Percentiles rank a stretch among this genome's conserved stretches.
Conservation (phyloP, 805 yeast genomes). For the Candida bentonensis region DNA sequence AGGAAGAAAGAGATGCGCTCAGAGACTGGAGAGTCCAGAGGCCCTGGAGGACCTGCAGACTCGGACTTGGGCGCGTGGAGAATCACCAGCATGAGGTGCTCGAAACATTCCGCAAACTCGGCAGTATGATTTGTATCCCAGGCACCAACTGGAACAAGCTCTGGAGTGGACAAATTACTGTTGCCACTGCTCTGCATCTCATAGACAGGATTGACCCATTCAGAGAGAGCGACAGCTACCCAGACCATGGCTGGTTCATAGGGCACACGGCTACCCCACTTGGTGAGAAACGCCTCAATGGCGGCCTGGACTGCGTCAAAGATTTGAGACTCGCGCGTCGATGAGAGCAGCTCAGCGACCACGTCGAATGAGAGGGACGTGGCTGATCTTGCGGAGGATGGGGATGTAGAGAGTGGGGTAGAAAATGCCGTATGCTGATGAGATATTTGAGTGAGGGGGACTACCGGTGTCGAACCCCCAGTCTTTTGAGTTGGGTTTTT, state of each 20-base stretch:
- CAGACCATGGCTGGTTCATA: conserved; percentile 77
- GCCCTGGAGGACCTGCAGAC: conserved; percentile 18
- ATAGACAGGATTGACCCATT: conserved; percentile 66
- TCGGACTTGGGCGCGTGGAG: conserved; percentile 54
- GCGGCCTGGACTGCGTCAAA: conserved; percentile 35
- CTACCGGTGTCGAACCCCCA: background rate
- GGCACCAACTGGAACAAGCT: conserved; percentile 4
- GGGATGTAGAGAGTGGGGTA: background rate
- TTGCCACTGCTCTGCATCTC: conserved; percentile 13
- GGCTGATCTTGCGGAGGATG: background rate
- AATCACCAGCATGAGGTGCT: conserved; percentile 59
- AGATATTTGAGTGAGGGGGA: background rate
- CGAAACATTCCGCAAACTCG: conserved; percentile 44
- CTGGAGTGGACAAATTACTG: conserved; percentile 1
- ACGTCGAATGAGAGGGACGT: background rate
- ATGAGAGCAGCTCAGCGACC: background rate
- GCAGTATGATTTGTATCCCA: conserved; percentile 4
- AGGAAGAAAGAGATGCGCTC: conserved; percentile 58
- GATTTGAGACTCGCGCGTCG: conserved; percentile 3
- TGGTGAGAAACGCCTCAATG: conserved; percentile 46
- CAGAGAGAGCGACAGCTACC: conserved; percentile 79
- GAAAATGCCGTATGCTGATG: conserved; percentile 1
- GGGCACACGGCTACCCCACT: conserved; percentile 67
- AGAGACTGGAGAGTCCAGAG: conserved; percentile 31
- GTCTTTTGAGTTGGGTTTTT: background rate